phyloP scores from a whole-genome alignment of 2,329 filamentous ascomycete genomes.

The Verticillium longisporum region DNA sequence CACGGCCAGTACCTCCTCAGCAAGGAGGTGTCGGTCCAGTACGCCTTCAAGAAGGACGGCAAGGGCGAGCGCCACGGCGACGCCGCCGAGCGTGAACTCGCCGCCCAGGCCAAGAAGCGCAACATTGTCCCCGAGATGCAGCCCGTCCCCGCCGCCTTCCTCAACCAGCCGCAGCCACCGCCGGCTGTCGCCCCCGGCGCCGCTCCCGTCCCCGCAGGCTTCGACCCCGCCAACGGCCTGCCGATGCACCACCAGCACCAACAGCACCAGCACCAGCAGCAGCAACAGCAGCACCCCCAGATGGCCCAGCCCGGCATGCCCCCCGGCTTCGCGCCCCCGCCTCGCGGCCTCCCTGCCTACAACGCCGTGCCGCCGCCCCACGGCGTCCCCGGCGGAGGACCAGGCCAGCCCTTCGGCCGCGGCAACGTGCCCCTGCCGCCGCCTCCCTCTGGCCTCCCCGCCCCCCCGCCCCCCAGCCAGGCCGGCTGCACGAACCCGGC shows the following conservation, averaged over 20 bases:
- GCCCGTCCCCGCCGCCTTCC: conserved; percentile 66
- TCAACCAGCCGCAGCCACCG: conserved; percentile 32
- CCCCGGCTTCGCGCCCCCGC: conserved; percentile 28
- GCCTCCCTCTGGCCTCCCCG: conserved; percentile 42
- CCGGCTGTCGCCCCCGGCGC: conserved; percentile 14
- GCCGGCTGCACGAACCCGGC: conserved; percentile 37
- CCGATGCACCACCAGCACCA: conserved; percentile 12
- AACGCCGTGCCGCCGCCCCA: conserved; percentile 13
- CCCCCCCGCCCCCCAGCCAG: conserved; percentile 40
- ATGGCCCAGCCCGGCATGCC: conserved; percentile 21
- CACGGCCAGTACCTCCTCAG: conserved; percentile 95
- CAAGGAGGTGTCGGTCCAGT: conserved; percentile 94
- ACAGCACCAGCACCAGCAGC: no score
- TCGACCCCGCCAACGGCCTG: conserved; percentile 24
- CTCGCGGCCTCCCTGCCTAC: conserved; percentile 26
- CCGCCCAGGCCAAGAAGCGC: conserved; percentile 86
- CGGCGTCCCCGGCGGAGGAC: conserved; percentile 4
- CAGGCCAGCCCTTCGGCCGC: conserved; percentile 11
- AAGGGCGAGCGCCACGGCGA: conserved; percentile 96
- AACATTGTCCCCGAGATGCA: conserved; percentile 81
- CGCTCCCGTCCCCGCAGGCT: conserved; percentile 19
- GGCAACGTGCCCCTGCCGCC: conserved; percentile 34
- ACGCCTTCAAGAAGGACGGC: conserved; percentile 98
- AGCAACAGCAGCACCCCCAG: background rate
- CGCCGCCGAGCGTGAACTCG: conserved; percentile 84